Evolutionary conservation across 2,329 filamentous ascomycete species (phyloP).

Genomic region (Xylaria sp.): DNA sequence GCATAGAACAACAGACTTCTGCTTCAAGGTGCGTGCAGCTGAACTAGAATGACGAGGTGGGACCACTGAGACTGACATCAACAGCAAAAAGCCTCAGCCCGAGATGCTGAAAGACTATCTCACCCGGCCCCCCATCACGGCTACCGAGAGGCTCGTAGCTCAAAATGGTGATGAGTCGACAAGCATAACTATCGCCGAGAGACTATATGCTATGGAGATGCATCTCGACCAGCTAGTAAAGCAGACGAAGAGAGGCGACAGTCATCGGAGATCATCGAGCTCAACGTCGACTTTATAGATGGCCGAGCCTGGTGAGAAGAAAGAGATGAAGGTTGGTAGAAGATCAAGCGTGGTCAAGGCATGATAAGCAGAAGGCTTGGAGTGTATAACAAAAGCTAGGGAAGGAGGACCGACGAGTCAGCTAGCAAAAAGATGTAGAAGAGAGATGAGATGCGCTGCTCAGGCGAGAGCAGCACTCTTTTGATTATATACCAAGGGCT

Average conservation of each 20-base stretch:
- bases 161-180: background rate
- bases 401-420: background rate
- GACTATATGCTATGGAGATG: slow-evolving; percentile 31
- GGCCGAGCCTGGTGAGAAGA: background rate
- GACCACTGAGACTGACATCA: slow-evolving; percentile 10
- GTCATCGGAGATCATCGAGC: slow-evolving; percentile 2
- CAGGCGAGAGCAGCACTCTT: background rate
- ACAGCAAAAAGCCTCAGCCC: slow-evolving; percentile 25
- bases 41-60: background rate
- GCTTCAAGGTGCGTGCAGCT: slow-evolving; percentile 15
- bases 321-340: background rate
- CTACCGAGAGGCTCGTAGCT: slow-evolving; percentile 41
- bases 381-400: slow-evolving; percentile 1
- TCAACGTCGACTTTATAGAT: slow-evolving; percentile 13
- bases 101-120: slow-evolving; percentile 45
- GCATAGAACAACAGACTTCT: slow-evolving; percentile 6
- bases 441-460: background rate
- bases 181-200: slow-evolving; percentile 28
- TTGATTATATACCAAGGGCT: slow-evolving; percentile 8
- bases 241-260: slow-evolving; percentile 26
- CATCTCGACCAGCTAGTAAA: slow-evolving; percentile 39
- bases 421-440: background rate
- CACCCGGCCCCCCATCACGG: slow-evolving; percentile 34
- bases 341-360: background rate
- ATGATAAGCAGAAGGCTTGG: background rate